Conservation (phyloP, 371 early-diverging fungal genomes). For the Apophysomyces ossiformis region DNA sequence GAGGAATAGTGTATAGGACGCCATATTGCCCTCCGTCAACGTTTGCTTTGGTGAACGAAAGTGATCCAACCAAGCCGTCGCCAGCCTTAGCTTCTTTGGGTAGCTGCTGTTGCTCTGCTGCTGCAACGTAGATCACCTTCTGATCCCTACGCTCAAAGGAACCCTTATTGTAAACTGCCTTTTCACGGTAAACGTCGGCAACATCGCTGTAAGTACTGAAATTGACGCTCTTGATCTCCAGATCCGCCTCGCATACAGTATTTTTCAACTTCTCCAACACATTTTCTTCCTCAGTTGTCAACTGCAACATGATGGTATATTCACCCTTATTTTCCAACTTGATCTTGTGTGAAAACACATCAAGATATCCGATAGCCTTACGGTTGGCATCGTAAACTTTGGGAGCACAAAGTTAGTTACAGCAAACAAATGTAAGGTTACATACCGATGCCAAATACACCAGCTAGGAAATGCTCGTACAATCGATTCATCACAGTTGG, state of each 20-base stretch:
- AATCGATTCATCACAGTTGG: slow-evolving; percentile 68
- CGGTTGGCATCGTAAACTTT: slow-evolving; percentile 64
- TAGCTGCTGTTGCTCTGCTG: slow-evolving; percentile 39
- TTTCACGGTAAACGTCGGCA: slow-evolving; percentile 57
- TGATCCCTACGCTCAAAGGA: slow-evolving; percentile 39
- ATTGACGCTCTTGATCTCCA: slow-evolving; percentile 59
- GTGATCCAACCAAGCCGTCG: slow-evolving; percentile 77
- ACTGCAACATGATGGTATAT: slow-evolving; percentile 79
- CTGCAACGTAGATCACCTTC: slow-evolving; percentile 44
- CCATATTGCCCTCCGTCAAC: slow-evolving; percentile 67
- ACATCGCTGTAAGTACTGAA: slow-evolving; percentile 61
- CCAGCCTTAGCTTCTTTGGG: slow-evolving; percentile 82
- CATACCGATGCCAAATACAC: slow-evolving; percentile 56
- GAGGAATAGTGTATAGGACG: slow-evolving; percentile 65
- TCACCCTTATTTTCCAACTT: slow-evolving; percentile 83
- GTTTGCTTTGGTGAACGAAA: slow-evolving; percentile 55
- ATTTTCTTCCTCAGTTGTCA: slow-evolving; percentile 70
- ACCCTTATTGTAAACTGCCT: slow-evolving; percentile 48
- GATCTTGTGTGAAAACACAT: slow-evolving; percentile 74
- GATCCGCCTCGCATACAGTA: slow-evolving; percentile 69
- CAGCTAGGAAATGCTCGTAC: slow-evolving; percentile 62
- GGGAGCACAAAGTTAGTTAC: not conserved
- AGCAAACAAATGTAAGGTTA: not conserved
- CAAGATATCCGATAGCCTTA: slow-evolving; percentile 68
- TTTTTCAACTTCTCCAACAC: slow-evolving; percentile 75